Percentiles rank a stretch among this genome's conserved stretches.
Evolutionary conservation across 306 rosid genomes (phyloP).

Genomic region (Rosa multiflora): DNA sequence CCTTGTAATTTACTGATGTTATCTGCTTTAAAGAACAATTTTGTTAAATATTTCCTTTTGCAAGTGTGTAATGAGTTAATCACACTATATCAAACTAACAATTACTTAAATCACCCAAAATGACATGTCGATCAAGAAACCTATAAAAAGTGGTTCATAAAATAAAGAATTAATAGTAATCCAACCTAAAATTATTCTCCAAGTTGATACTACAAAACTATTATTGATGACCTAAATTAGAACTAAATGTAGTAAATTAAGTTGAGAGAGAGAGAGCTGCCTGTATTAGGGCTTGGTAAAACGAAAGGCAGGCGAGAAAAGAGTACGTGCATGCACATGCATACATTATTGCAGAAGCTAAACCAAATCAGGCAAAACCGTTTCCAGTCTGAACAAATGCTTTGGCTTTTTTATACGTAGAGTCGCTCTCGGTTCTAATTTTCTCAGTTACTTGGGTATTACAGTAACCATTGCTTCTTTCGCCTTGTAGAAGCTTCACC

Average conservation of each 20-base stretch:
- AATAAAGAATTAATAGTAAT: too few relatives aligned
- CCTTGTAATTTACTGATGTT: too few relatives aligned
- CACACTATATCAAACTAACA: too few relatives aligned
- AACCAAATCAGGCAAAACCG: not conserved
- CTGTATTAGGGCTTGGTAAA: not conserved
- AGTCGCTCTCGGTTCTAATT: not conserved
- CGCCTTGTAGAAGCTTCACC: not conserved
- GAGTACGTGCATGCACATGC: not conserved
- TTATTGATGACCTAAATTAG: too few relatives aligned
- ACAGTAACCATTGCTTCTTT: not conserved
- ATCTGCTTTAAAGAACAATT: too few relatives aligned
- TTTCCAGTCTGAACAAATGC: not conserved
- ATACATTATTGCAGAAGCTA: not conserved
- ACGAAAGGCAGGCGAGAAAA: not conserved
- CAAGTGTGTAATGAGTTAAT: too few relatives aligned
- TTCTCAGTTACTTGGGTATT: not conserved
- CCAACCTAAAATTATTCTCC: too few relatives aligned
- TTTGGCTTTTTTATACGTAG: not conserved
- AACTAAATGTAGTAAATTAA: not conserved
- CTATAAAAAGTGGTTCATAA: too few relatives aligned
- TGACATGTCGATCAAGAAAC: not conserved
- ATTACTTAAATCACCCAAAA: too few relatives aligned
- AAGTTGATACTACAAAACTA: too few relatives aligned
- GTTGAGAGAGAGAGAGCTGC: too few relatives aligned
- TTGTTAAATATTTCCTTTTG: too few relatives aligned